Evolutionary conservation across 2,329 filamentous ascomycete species (phyloP).

Genomic region (Microsporum audouinii): DNA sequence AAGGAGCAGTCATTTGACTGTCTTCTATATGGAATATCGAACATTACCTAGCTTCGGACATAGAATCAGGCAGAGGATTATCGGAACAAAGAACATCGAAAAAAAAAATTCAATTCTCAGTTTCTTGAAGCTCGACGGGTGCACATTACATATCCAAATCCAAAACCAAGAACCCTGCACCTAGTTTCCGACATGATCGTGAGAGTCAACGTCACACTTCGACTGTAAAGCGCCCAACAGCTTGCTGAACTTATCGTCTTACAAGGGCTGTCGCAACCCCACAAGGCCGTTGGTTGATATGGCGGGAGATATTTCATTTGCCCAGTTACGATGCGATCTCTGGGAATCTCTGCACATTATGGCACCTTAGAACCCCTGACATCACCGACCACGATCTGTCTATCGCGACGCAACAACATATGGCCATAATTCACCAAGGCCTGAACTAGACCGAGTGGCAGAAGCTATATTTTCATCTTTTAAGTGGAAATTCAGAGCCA

Average conservation of each 20-base stretch:
- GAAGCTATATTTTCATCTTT: neutral
- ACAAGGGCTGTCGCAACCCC: neutral
- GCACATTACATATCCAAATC: conserved; percentile 7
- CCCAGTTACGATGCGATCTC: neutral
- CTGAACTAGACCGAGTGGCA: neutral
- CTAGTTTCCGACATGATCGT: conserved; percentile 2
- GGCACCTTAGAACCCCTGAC: neutral
- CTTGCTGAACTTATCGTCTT: neutral
- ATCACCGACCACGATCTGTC: neutral
- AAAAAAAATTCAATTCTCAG: conserved; percentile 24
- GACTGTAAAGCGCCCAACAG: conserved; percentile 6
- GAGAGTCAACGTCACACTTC: neutral
- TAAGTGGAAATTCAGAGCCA: neutral
- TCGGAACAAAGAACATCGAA: conserved; percentile 23
- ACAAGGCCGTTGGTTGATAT: neutral
- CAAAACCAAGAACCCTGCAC: neutral
- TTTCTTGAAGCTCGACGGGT: conserved; percentile 12
- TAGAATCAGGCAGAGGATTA: conserved; percentile 49
- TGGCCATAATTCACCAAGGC: too few relatives aligned
- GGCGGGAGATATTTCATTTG: neutral
- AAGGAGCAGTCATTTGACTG: conserved; percentile 37
- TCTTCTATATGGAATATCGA: conserved; percentile 29
- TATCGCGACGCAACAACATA: too few relatives aligned
- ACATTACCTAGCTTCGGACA: conserved; percentile 57
- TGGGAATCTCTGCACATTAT: neutral